Evolutionary conservation across 768 basidiomycete genomes (phyloP), one percentile per base, ranked within the genome.

Genomic region (Rhodotorula taiwanensis): DNA sequence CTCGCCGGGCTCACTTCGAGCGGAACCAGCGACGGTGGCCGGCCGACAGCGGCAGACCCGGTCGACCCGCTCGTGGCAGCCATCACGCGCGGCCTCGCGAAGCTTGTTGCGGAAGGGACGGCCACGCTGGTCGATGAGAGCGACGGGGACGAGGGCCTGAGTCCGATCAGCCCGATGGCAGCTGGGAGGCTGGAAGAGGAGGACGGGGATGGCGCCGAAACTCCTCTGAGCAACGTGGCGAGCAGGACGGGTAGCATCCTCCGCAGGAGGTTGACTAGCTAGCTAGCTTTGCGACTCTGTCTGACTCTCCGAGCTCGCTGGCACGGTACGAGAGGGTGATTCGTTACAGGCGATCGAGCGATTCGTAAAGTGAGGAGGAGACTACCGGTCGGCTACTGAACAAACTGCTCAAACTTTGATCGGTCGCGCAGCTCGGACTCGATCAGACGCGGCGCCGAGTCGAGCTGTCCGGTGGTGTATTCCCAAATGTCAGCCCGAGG

Each of bases 371-470:
- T 11, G 27, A 4, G 13, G 6, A 48, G 30, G 31, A 20, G 30
- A 16, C 7, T 36, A 7, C 13, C n/a, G 10, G 1, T 31, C 30
- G n/a, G 10, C 23, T 33, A 58, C 21, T 45, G 30, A 30, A 68
- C 66, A 21, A 68, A 68, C n/a, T 30, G 25, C 50, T 58, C 18
- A 43, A 69, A 42, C 52, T 69, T 61, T 16, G 30, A 10, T 21
- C n/a, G 39, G 48, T 61, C 62, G 11, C 55, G 55, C 41, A 64
- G 42, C 21, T 64, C 62, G 5, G 48, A 52, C 52, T 69, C 67
- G 52, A 64, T n/a, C 36, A 69, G 41, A 5, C 52, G 42, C 20
- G 58, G 58, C 11, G 55, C 60, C 21, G 55, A 52, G 23, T 53
- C 56, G 51, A 69, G 56, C 67, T 64, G 30, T 39, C 36, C 36